Evolutionary conservation across 1,284 basidiomycete species (phyloP).

Genomic region (Cryptococcus sp.): DNA sequence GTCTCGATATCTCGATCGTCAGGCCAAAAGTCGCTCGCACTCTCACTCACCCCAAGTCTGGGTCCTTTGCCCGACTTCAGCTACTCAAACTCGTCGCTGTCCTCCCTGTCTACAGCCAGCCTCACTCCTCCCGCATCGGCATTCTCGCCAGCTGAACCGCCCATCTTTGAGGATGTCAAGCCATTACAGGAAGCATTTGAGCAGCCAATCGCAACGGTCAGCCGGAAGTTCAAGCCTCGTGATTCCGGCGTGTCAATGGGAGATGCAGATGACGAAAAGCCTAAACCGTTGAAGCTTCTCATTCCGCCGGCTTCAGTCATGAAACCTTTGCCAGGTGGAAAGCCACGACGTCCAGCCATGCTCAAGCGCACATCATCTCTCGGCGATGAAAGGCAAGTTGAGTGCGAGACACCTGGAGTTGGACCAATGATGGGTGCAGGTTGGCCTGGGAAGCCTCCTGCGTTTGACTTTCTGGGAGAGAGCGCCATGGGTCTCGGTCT

Average conservation of each 20-base stretch:
- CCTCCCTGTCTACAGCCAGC: constrained; percentile 33
- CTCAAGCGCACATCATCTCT: constrained; percentile 44
- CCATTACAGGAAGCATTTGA: constrained; percentile 53
- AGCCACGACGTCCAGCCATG: constrained; percentile 35
- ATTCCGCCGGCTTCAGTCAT: constrained; percentile 16
- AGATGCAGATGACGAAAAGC: constrained; percentile 22
- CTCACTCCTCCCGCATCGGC: constrained; percentile 39
- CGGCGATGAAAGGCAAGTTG: constrained; percentile 32
- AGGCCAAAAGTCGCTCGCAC: constrained; percentile 51
- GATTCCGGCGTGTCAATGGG: constrained; percentile 48
- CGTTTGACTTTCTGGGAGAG: constrained; percentile 49
- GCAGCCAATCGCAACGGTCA: constrained; percentile 36
- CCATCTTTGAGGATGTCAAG: constrained; percentile 52
- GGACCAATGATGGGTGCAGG: constrained; percentile 34
- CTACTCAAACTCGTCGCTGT: constrained; percentile 46
- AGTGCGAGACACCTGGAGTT: constrained; percentile 42
- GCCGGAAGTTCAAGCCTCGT: constrained; percentile 51
- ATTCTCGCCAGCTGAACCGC: constrained; percentile 41
- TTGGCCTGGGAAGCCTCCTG: constrained; percentile 19
- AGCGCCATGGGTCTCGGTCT: constrained; percentile 37
- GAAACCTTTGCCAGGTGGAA: constrained; percentile 10
- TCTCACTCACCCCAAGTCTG: constrained; percentile 33
- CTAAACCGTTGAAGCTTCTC: constrained; percentile 5
- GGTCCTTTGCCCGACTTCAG: constrained; percentile 38
- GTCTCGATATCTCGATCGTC: constrained; percentile 46